phyloP scores from a whole-genome alignment of 805 yeast species.

The Monosporozyma yasuniensis region DNA sequence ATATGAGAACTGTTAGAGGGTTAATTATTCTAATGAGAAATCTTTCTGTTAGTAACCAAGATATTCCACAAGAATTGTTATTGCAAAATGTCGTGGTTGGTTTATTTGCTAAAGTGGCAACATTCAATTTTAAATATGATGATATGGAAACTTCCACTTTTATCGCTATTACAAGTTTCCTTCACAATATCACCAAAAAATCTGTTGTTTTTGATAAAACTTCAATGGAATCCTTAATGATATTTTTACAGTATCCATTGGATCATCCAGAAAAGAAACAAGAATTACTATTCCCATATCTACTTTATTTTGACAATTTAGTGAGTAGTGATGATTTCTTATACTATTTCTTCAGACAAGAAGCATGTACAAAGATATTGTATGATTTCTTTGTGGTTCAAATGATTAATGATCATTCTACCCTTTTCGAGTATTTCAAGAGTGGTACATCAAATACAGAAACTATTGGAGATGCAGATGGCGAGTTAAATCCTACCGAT shows the following conservation, averaged over 20 bases:
- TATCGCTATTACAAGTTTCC: constrained; percentile 13
- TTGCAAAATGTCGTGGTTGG: constrained; percentile 13
- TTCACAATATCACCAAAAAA: constrained; percentile 19
- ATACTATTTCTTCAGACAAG: constrained; percentile 17
- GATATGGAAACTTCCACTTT: constrained; percentile 19
- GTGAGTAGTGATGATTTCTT: constrained; percentile 20
- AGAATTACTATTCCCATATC: constrained; percentile 13
- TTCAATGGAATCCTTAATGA: constrained; percentile 11
- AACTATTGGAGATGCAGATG: neutral
- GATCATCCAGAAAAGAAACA: constrained; percentile 6
- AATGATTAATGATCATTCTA: constrained; percentile 11
- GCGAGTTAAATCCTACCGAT: constrained; percentile 7
- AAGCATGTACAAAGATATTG: constrained; percentile 9
- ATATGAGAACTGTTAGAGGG: constrained; percentile 38
- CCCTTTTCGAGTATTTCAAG: constrained; percentile 6
- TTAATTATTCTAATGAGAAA: constrained; percentile 41
- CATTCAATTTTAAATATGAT: constrained; percentile 5
- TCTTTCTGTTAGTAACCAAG: constrained; percentile 31
- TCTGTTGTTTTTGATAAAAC: constrained; percentile 14
- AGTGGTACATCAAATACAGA: neutral
- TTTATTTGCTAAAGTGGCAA: constrained; percentile 6
- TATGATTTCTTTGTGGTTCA: constrained; percentile 14
- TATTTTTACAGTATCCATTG: constrained; percentile 18
- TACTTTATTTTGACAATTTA: constrained; percentile 18
- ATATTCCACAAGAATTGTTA: constrained; percentile 20